Conservation (phyloP, 1,284 basidiomycete species). For the Coriolopsis trogii region DNA sequence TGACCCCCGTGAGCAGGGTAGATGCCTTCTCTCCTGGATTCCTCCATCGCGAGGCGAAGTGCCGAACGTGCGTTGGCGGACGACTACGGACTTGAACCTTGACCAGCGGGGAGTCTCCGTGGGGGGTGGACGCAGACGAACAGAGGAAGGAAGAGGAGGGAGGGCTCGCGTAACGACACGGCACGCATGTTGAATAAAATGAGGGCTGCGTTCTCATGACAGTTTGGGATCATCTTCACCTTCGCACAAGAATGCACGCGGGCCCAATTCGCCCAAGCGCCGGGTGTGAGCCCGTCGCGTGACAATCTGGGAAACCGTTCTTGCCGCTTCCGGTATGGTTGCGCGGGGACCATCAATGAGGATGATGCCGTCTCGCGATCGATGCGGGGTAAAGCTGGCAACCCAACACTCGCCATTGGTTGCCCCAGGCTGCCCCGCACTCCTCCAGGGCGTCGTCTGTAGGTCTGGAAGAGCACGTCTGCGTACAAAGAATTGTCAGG, state of each 20-base stretch:
- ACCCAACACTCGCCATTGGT: slow-evolving; percentile 1
- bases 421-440: background rate
- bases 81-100: background rate
- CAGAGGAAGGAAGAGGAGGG: slow-evolving; percentile 1
- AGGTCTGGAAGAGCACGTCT: no score
- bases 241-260: slow-evolving; percentile 6
- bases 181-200: background rate
- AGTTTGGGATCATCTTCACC: slow-evolving; percentile 11
- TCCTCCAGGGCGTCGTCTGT: background rate
- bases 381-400: slow-evolving; percentile 16
- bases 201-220: slow-evolving; percentile 14
- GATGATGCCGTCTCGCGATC: slow-evolving; percentile 22
- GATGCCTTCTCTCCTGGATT: slow-evolving; percentile 7
- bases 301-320: slow-evolving; percentile 6
- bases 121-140: background rate
- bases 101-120: background rate
- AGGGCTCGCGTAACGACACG: slow-evolving; percentile 1
- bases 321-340: slow-evolving; percentile 4
- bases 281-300: slow-evolving; percentile 4
- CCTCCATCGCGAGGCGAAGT: slow-evolving; percentile 12
- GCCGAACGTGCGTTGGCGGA: background rate
- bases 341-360: slow-evolving; percentile 8
- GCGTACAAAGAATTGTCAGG: no score
- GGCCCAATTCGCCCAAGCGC: slow-evolving; percentile 12
- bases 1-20: background rate